A percentile compares a stretch with the other conserved stretches of the same genome.
phyloP scores from a whole-genome alignment of 768 basidiomycete genomes.

The Suillus brevipes region DNA sequence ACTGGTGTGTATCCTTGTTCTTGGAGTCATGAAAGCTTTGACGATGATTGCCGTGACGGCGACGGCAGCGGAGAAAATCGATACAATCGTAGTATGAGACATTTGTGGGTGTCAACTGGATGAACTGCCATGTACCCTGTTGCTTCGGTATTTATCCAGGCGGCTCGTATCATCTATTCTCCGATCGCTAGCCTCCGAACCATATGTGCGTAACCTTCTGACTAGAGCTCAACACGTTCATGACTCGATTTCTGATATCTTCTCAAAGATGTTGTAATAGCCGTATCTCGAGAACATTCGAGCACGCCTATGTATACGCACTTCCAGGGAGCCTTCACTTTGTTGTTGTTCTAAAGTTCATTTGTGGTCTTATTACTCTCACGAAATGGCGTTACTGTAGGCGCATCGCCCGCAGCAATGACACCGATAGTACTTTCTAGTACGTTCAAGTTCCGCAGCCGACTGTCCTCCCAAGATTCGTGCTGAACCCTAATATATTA shows the following conservation, averaged over 20 bases:
- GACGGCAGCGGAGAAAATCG: not conserved
- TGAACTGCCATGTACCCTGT: not conserved
- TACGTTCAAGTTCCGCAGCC: not conserved
- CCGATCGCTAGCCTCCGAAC: not conserved
- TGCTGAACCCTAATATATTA: not conserved
- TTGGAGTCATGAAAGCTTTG: slow-evolving; percentile 4
- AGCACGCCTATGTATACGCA: not conserved
- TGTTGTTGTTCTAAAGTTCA: not conserved
- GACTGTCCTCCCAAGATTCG: too few species aligned
- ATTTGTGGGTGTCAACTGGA: not conserved
- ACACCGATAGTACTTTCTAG: not conserved
- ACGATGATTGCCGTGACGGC: not conserved
- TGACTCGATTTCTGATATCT: not conserved
- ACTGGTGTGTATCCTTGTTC: slow-evolving; percentile 13
- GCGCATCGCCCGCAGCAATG: not conserved
- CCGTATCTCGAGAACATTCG: not conserved
- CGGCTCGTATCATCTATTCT: not conserved
- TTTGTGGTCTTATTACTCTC: too few species aligned
- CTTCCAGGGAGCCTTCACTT: not conserved
- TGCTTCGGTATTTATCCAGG: not conserved
- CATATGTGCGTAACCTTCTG: not conserved
- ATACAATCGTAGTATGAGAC: not conserved
- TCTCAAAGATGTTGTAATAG: not conserved
- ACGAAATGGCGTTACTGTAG: not conserved
- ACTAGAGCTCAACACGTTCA: not conserved